Percentiles rank a stretch among this genome's conserved stretches.
Conservation (phyloP, 495 filamentous ascomycete species). For the Aspergillus homomorphus region DNA sequence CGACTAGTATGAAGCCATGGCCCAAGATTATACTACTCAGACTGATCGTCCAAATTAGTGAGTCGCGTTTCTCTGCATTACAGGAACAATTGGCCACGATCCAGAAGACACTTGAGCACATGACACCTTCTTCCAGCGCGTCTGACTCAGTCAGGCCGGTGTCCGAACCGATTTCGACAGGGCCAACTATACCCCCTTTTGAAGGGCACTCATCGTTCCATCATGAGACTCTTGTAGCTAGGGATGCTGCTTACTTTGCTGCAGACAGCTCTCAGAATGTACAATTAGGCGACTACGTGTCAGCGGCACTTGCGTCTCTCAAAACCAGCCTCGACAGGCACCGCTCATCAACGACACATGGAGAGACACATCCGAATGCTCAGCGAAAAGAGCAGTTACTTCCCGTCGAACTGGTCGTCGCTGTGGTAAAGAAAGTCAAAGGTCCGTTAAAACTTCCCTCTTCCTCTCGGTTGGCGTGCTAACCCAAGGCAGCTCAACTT, state of each 20-base stretch:
- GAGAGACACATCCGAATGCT: background rate
- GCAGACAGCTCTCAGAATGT: slow-evolving; percentile 7
- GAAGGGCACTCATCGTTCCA: slow-evolving; percentile 30
- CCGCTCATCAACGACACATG: background rate
- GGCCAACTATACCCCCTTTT: slow-evolving; percentile 20
- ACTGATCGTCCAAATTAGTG: slow-evolving; percentile 6
- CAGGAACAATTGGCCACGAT: slow-evolving; percentile 24
- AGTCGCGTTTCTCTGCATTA: slow-evolving; percentile 20
- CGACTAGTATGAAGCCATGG: slow-evolving; percentile 13
- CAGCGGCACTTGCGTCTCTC: slow-evolving; percentile 20
- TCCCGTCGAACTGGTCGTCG: slow-evolving; percentile 23
- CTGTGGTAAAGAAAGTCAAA: slow-evolving; percentile 24
- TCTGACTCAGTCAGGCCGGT: slow-evolving; percentile 5
- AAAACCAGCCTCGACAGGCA: slow-evolving; percentile 20
- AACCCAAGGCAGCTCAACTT: slow-evolving; percentile 18
- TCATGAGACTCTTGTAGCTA: slow-evolving; percentile 25
- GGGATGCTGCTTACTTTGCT: slow-evolving; percentile 26
- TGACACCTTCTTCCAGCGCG: slow-evolving; percentile 10
- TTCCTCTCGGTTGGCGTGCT: background rate
- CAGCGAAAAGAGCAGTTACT: slow-evolving; percentile 15
- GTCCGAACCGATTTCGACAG: slow-evolving; percentile 6
- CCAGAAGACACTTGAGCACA: slow-evolving; percentile 16
- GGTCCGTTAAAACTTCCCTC: slow-evolving; percentile 6
- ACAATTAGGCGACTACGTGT: slow-evolving; percentile 20
- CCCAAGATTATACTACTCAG: background rate